Base-by-base conservation (phyloP, 2,329 filamentous ascomycete species). In the Colletotrichum brevisporum region DNA sequence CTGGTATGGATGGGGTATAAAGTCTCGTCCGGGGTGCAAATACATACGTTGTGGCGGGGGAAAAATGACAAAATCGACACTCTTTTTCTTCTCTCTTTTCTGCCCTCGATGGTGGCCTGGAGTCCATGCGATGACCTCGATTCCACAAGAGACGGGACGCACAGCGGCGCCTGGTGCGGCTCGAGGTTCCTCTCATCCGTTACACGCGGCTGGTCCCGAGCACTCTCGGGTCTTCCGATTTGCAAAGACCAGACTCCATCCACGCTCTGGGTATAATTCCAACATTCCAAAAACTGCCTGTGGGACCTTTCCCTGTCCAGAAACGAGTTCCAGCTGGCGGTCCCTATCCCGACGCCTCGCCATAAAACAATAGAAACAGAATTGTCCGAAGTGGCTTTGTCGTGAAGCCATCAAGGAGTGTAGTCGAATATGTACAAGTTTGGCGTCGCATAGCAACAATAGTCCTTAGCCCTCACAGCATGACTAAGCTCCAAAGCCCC, bases 341-440 rank as follows among this genome's bases (percentile, higher is more conserved):
- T 27, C 54, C 67, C 55, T 45, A 67, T 50, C 56, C 63, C 55
- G 52, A 69, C 67, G 67, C 67, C 67, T 47, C 58, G 63, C 57
- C 53, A 39, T 43, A 70, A 70, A 70, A 18, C 47, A 70, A 36
- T 53, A 43, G 27, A 63, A 70, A 50, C 27, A 63, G 12, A 63
- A 41, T 54, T 53, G 24, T 58, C 66, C 56, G 51, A 62, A 41
- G 21, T 56, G 67, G 62, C 67, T 53, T 36, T 63, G 57, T 57
- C 57, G 52, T 70, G 45, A 68, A 50, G 63, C 62, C 66, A 52
- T 55, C 21, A 58, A 51, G 58, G 50, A 55, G 45, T 24, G 63
- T 61, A 69, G 41, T 61, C 26, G 51, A 52, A 52, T 69, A 66
- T 69, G 62, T 69, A 69, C 62, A 67, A 52, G 10, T 43, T 56